phyloP scores from a whole-genome alignment of 345 rosid species.

The Passiflora organensis region DNA sequence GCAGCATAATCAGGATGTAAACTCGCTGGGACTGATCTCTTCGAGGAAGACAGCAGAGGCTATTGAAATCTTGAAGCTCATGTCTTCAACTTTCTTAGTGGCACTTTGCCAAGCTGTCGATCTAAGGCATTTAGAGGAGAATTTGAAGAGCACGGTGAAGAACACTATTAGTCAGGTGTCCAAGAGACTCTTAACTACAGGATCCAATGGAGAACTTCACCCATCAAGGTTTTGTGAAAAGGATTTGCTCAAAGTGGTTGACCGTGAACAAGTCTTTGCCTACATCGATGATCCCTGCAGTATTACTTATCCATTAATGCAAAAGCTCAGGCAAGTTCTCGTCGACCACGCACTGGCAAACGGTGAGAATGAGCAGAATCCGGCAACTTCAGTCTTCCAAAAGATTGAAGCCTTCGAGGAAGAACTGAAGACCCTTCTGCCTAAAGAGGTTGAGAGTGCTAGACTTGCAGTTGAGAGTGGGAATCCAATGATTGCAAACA shows the following conservation, averaged over 20 bases:
- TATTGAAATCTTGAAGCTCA: slow-evolving; percentile 20
- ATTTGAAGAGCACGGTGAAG: slow-evolving; percentile 15
- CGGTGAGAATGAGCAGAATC: slow-evolving; percentile 48
- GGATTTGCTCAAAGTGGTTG: slow-evolving; percentile 59
- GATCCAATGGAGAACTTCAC: slow-evolving; percentile 59
- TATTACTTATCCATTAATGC: slow-evolving; percentile 62
- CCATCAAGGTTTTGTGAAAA: slow-evolving; percentile 70
- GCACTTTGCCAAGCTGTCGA: slow-evolving; percentile 27
- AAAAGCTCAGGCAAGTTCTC: slow-evolving; percentile 64
- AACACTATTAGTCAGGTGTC: slow-evolving; percentile 20
- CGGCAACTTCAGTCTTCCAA: slow-evolving; percentile 51
- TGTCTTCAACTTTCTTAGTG: slow-evolving; percentile 23
- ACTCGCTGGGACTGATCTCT: slow-evolving; percentile 20
- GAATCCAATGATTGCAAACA: slow-evolving; percentile 38
- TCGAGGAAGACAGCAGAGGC: slow-evolving; percentile 24
- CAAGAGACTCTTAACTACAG: slow-evolving; percentile 27
- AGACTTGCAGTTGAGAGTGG: slow-evolving; percentile 45
- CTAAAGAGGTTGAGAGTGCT: slow-evolving; percentile 57
- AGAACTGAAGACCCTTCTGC: slow-evolving; percentile 48
- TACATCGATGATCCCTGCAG: slow-evolving; percentile 75
- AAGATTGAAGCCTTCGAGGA: slow-evolving; percentile 58
- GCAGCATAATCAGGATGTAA: slow-evolving; percentile 26
- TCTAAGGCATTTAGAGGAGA: slow-evolving; percentile 25
- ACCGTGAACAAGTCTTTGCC: slow-evolving; percentile 53
- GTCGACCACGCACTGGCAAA: slow-evolving; percentile 62